Percentiles rank a stretch among this genome's conserved stretches.
phyloP scores from a whole-genome alignment of 192 early-diverging fungal genomes.

The Coemansia sp. region DNA sequence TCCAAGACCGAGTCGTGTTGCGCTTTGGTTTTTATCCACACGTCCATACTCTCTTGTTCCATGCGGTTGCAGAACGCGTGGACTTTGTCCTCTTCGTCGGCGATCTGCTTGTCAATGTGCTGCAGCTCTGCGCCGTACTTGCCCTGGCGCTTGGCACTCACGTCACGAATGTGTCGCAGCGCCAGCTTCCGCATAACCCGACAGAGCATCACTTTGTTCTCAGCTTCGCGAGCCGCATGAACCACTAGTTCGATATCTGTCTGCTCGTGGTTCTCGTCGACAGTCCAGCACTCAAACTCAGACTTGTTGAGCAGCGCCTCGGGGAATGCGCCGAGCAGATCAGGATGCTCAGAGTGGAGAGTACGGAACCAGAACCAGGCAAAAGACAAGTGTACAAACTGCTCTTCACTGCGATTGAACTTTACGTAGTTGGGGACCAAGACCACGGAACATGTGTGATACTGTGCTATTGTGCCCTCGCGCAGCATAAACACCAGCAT shows the following conservation, averaged over 20 bases:
- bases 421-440: constrained; percentile 64
- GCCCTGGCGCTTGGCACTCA: constrained; percentile 21
- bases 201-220: constrained; percentile 35
- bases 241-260: constrained; percentile 20
- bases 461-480: constrained; percentile 72
- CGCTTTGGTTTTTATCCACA: constrained; percentile 25
- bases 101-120: constrained; percentile 25
- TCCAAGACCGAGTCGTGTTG: constrained; percentile 18
- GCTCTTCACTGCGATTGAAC: constrained; percentile 39
- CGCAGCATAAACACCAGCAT: constrained; percentile 79
- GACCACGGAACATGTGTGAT: constrained; percentile 75
- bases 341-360: constrained; percentile 45
- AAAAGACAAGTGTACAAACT: constrained; percentile 40
- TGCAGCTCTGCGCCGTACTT: constrained; percentile 41
- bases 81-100: constrained; percentile 37
- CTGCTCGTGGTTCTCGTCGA: constrained; percentile 31
- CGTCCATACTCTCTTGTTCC: constrained; percentile 29
- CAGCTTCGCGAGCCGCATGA: constrained; percentile 27
- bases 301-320: constrained; percentile 33
- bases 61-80: constrained; percentile 47
- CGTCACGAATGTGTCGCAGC: constrained; percentile 33
- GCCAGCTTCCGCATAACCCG: constrained; percentile 50
- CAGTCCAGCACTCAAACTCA: constrained; percentile 37
- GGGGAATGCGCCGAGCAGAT: constrained; percentile 46
- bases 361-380: constrained; percentile 52